Conservation (phyloP, 257 asterid genomes). For the Fraxinus anomala region DNA sequence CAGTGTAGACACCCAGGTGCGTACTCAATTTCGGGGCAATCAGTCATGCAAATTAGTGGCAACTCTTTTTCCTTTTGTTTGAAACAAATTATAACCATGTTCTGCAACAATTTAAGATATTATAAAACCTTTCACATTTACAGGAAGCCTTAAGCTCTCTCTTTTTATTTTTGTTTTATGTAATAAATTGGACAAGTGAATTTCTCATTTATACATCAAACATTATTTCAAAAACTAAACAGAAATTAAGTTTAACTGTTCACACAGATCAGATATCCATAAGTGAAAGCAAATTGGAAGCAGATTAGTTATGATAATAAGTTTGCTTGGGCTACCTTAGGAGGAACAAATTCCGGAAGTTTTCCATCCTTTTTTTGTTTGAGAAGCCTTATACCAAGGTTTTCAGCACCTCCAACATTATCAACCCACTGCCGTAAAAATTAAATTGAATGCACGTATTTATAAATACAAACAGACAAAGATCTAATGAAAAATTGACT, state of each 20-base stretch:
- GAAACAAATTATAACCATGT: background rate
- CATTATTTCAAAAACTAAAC: background rate
- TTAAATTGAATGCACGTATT: background rate
- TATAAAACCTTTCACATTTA: background rate
- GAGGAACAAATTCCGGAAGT: constrained; percentile 80
- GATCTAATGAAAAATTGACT: background rate
- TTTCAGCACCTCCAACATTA: constrained; percentile 78
- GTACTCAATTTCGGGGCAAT: background rate
- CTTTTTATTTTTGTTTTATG: background rate
- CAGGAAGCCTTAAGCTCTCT: background rate
- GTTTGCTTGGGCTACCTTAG: constrained; percentile 55
- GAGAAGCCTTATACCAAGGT: constrained; percentile 65
- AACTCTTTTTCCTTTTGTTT: background rate
- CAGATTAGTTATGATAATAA: constrained; percentile 12
- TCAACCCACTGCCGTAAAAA: constrained; percentile 64
- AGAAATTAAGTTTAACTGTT: background rate
- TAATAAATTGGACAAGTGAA: background rate
- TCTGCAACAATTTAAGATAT: background rate
- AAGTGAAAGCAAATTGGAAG: constrained; percentile 1
- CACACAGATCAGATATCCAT: constrained; percentile 2
- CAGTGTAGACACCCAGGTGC: background rate
- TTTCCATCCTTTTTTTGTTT: constrained; percentile 66
- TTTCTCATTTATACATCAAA: background rate
- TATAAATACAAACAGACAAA: constrained; percentile 3
- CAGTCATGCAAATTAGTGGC: background rate